Base-by-base conservation (phyloP, 2,329 filamentous ascomycete genomes). In the Talaromyces islandicus region DNA sequence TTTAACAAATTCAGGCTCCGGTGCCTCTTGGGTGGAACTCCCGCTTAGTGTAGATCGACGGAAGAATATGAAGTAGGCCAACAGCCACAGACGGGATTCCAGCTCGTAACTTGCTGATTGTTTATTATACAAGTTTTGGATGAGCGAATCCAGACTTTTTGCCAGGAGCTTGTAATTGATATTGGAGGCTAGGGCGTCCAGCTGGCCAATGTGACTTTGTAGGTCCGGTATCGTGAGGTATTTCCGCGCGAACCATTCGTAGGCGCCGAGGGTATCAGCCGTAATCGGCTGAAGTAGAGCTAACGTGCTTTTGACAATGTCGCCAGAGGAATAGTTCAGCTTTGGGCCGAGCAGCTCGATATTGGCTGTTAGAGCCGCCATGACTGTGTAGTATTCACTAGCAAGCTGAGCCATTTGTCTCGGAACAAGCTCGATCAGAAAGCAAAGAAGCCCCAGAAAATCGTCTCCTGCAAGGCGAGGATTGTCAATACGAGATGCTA, bases 61-160 rank as follows among this genome's bases (percentile, higher is more conserved):
- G 65, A 85, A 81, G 68, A 79, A 86, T 54, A 88, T 83, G 62
- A 87, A 80, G 63, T 84, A 81, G 25, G 82, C 79, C 48, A 88
- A 75, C 9, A 88, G 73, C 77, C 84, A 86, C 19, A 86, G 69
- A 17, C 81, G 78, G 61, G 72, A 72, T 48, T 77, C 71, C 10
- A 70, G 68, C 61, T 75, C 72, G 25, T 72, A 68, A 30, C 74
- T 56, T 65, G 65, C 58, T 62, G 73, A 63, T 19, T 71, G 68
- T 41, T 46, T 61, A 19, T 48, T 43, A 24, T 17, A n/a, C 6
- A 54, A 41, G 5, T 64, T 65, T 30, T 67, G 69, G 65, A 69
- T 75, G 63, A 65, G 62, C 58, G 69, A 62, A 19, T 70, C 69
- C 57, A 80, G 64, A 2, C 74, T 73, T 43, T 71, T 71, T 6